phyloP scores from a whole-genome alignment of 352 stramenopile genomes.

The Peronospora destructor region DNA sequence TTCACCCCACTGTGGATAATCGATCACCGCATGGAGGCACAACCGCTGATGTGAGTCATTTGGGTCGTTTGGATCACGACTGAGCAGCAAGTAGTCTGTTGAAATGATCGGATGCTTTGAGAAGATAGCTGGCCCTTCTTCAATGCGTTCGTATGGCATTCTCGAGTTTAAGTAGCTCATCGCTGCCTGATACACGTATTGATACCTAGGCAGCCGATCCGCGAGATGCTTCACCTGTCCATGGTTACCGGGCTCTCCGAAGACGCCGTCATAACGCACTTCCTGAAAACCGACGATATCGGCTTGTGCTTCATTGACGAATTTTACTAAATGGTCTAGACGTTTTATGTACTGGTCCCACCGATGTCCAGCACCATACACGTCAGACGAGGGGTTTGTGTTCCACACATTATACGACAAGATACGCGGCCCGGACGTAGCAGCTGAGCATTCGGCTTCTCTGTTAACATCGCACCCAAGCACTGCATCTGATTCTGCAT shows the following conservation, averaged over 20 bases:
- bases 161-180: conserved; percentile 77
- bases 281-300: conserved; percentile 85
- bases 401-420: conserved; percentile 89
- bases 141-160: conserved; percentile 62
- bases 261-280: conserved; percentile 76
- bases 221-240: conserved; percentile 75
- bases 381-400: conserved; percentile 69
- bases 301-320: conserved; percentile 44
- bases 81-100: conserved; percentile 77
- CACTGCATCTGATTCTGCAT: conserved; percentile 8
- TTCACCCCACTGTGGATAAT: conserved; percentile 51
- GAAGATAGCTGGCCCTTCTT: conserved; percentile 78
- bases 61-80: conserved; percentile 69
- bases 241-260: conserved; percentile 53
- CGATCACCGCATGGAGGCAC: conserved; percentile 71
- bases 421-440: conserved; percentile 40
- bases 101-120: conserved; percentile 73
- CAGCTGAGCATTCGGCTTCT: conserved; percentile 13
- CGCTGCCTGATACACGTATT: conserved; percentile 82
- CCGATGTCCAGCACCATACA: conserved; percentile 48
- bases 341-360: conserved; percentile 74
- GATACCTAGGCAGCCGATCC: conserved; percentile 51
- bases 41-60: conserved; percentile 82
- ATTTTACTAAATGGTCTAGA: conserved; percentile 58
- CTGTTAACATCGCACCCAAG: conserved; percentile 12